Percentiles rank a stretch among this genome's conserved stretches.
Conservation (phyloP, 768 basidiomycete genomes). For the Termitomyces sp. region DNA sequence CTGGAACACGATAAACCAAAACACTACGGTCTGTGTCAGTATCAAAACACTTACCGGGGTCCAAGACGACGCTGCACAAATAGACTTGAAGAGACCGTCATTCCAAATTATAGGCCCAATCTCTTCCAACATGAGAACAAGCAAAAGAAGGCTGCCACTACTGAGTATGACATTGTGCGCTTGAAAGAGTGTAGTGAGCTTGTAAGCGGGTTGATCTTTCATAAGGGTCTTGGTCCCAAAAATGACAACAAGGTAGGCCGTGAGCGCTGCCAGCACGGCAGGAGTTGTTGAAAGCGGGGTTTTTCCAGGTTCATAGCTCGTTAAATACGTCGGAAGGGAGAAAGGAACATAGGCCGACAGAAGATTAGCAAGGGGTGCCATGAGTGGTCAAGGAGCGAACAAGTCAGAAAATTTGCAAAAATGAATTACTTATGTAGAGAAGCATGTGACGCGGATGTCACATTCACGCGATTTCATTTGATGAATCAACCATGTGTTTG, state of each 20-base stretch:
- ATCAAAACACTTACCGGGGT: slow-evolving; percentile 60
- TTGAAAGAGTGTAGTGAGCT: slow-evolving; percentile 82
- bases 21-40: slow-evolving; percentile 5
- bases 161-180: slow-evolving; percentile 88
- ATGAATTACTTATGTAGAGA: slow-evolving; percentile 8
- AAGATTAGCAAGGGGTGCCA: slow-evolving; percentile 72
- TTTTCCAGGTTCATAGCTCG: slow-evolving; percentile 62
- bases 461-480: slow-evolving; percentile 5
- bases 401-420: slow-evolving; percentile 13
- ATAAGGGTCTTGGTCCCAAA: slow-evolving; percentile 83
- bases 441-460: slow-evolving; percentile 12
- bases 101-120: slow-evolving; percentile 75
- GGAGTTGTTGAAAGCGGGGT: slow-evolving; percentile 82
- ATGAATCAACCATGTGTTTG: slow-evolving; percentile 10
- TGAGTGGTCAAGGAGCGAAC: slow-evolving; percentile 25
- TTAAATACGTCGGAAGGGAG: slow-evolving; percentile 51
- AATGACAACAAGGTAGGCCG: slow-evolving; percentile 80
- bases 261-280: slow-evolving; percentile 65
- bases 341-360: slow-evolving; percentile 54
- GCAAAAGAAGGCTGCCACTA: slow-evolving; percentile 74
- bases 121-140: slow-evolving; percentile 90
- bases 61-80: slow-evolving; percentile 79
- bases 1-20: slow-evolving; percentile 32
- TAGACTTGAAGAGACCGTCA: slow-evolving; percentile 65
- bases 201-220: slow-evolving; percentile 68